A percentile compares a stretch with the other conserved stretches of the same genome.
Evolutionary conservation across 108 stramenopile genomes (phyloP).

Genomic region (Cyclotella kingstonii): DNA sequence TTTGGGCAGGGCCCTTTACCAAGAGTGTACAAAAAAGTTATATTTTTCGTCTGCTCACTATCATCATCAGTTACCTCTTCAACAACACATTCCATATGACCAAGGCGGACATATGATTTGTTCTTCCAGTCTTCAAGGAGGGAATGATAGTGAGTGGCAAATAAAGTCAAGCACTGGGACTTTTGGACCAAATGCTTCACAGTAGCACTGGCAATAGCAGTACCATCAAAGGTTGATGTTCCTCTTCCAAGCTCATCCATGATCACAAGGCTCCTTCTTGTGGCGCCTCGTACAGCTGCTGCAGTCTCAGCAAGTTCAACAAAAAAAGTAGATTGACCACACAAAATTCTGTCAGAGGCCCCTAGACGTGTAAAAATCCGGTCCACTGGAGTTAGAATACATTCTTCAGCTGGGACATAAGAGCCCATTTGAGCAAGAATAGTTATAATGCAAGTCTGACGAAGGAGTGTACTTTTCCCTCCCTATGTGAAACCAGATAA

Average conservation of each 20-base stretch:
- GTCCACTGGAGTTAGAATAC: constrained; percentile 92
- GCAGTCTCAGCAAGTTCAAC: constrained; percentile 99
- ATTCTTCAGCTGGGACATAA: constrained; percentile 94
- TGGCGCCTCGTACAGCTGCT: constrained; percentile 93
- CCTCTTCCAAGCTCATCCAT: constrained; percentile 98
- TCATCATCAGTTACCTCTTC: constrained; percentile 56
- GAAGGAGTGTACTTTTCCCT: constrained; percentile 95
- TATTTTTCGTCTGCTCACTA: constrained; percentile 53
- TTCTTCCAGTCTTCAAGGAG: constrained; percentile 93
- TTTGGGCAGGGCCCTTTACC: constrained; percentile 93
- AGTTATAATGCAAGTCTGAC: constrained; percentile 95
- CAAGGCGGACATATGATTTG: constrained; percentile 78
- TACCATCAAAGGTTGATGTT: constrained; percentile 98
- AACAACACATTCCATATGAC: constrained; percentile 99
- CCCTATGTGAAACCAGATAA: constrained; percentile 38
- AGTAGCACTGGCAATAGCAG: constrained; percentile 98
- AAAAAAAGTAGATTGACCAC: constrained; percentile 99
- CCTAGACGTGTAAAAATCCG: constrained; percentile 98
- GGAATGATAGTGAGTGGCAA: constrained; percentile 98
- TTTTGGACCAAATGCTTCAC: constrained; percentile 91
- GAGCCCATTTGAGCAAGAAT: constrained; percentile 98
- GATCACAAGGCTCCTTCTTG: constrained; percentile 91
- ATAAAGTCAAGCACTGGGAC: constrained; percentile 86
- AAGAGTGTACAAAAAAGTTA: constrained; percentile 98
- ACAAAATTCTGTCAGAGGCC: constrained; percentile 97